Evolutionary conservation across 2,329 filamentous ascomycete genomes (phyloP), one percentile per base, ranked within the genome.

Genomic region (Cladosporium halotolerans): DNA sequence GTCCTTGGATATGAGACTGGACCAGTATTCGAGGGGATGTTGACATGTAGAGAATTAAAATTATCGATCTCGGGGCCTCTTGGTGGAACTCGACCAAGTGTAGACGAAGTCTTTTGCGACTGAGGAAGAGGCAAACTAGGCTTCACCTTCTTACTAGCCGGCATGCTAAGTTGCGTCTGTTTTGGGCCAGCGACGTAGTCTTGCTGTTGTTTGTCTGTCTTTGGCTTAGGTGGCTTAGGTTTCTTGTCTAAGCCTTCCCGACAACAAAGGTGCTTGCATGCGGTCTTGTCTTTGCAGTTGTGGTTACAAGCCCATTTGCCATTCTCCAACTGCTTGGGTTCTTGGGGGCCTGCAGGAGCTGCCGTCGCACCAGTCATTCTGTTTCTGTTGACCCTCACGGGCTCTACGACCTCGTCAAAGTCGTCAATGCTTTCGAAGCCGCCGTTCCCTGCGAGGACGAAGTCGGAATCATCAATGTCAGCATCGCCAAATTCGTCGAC

Each of bases 251-350:
- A 64, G 0, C 88, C 88, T 55, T 88, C 82, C 19, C 78, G 78
- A 62, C 88, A 92, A 62, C 88, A 92, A 34, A 79, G 68, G 62
- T 92, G 88, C 60, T 82, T 87, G 68, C 88, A 91, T 9, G 64
- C 70, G 38, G 66, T 71, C 60, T 80, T 83, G 59, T 84, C 74
- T 60, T 79, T 82, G 71, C 88, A 91, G 14, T 68, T 68, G 63
- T 92, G 88, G 54, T 85, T 85, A 69, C 88, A 92, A 34, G 78
- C 77, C 82, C 84, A 91, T 62, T 79, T 87, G 0, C 86, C 87
- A 62, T 88, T 91, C 0, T 75, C 68, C 56, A 90, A 76, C 60
- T 76, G 42, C 38, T 32, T 33, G 11, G 51, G 51, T 19, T 46
- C 51, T 8, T 33, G 18, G 6, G 39, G 2, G 9, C 10, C 7